Evolutionary conservation across 2,329 filamentous ascomycete species (phyloP).

Genomic region (Westerdykella aurantiaca): DNA sequence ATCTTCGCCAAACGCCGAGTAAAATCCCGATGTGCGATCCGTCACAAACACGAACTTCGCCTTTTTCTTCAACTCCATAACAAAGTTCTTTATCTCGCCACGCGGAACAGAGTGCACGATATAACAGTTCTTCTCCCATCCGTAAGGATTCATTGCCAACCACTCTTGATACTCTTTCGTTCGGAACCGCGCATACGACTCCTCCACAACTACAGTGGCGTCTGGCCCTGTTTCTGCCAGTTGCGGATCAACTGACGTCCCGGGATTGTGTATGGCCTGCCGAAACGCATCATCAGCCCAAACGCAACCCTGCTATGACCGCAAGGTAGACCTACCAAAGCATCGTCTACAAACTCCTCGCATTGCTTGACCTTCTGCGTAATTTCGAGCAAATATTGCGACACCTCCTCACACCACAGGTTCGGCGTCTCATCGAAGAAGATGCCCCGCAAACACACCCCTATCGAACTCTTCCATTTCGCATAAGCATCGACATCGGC

Average conservation of each 20-base stretch:
- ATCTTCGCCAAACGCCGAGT: slow-evolving; percentile 17
- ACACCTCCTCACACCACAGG: slow-evolving; percentile 11
- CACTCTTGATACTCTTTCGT: slow-evolving; percentile 19
- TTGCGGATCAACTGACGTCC: slow-evolving; percentile 17
- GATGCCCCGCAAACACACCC: slow-evolving; percentile 43
- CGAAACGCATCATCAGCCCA: background rate
- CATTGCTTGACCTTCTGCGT: slow-evolving; percentile 10
- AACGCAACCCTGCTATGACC: background rate
- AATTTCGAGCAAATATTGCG: slow-evolving; percentile 17
- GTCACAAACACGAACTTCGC: slow-evolving; percentile 26
- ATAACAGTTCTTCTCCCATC: slow-evolving; percentile 15
- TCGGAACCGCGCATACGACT: slow-evolving; percentile 13
- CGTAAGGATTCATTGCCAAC: slow-evolving; percentile 20
- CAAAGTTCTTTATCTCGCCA: slow-evolving; percentile 10
- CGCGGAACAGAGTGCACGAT: slow-evolving; percentile 24
- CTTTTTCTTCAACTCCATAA: slow-evolving; percentile 7
- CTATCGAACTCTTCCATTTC: slow-evolving; percentile 35
- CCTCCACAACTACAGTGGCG: slow-evolving; percentile 23
- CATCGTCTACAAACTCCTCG: slow-evolving; percentile 5
- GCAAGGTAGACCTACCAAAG: slow-evolving; percentile 10
- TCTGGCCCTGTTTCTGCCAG: slow-evolving; percentile 21
- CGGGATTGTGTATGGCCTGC: slow-evolving; percentile 28
- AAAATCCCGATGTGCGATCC: slow-evolving; percentile 14
- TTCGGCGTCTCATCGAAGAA: slow-evolving; percentile 49
- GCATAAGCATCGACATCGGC: slow-evolving; percentile 45